A percentile compares a stretch with the other conserved stretches of the same genome.
phyloP scores from a whole-genome alignment of 2,329 filamentous ascomycete species.

The Xylariales sp. region DNA sequence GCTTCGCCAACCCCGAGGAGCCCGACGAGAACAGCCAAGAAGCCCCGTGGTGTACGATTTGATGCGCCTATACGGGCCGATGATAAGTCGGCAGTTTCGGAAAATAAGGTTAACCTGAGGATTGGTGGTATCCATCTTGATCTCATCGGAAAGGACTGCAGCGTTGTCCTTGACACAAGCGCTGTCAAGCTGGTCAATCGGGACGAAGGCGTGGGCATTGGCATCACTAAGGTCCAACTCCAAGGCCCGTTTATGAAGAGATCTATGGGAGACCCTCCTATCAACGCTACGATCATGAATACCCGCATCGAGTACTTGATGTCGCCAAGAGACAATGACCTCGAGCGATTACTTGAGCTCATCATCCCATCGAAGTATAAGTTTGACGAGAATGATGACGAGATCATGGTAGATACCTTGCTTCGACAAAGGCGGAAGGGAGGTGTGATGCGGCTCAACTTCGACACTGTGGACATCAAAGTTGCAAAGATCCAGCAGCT shows the following conservation, averaged over 20 bases:
- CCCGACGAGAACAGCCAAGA: conserved; percentile 32
- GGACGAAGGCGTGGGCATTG: conserved; percentile 65
- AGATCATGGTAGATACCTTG: conserved; percentile 91
- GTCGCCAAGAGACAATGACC: conserved; percentile 70
- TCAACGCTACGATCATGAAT: conserved; percentile 58
- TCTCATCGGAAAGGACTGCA: conserved; percentile 74
- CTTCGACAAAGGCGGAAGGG: conserved; percentile 83
- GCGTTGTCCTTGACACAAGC: conserved; percentile 68
- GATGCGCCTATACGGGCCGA: conserved; percentile 47
- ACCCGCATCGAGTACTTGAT: conserved; percentile 69
- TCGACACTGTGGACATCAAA: conserved; percentile 60
- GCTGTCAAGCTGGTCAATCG: conserved; percentile 78
- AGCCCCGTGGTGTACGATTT: conserved; percentile 54
- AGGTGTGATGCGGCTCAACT: conserved; percentile 66
- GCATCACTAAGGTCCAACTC: conserved; percentile 70
- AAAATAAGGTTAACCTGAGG: conserved; percentile 69
- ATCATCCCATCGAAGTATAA: conserved; percentile 90
- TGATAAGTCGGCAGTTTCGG: conserved; percentile 40
- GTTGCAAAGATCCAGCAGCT: conserved; percentile 62
- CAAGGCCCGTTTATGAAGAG: conserved; percentile 62
- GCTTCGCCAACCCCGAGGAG: conserved; percentile 44
- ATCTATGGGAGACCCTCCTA: conserved; percentile 51
- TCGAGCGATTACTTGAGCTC: conserved; percentile 76
- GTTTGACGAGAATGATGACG: conserved; percentile 79
- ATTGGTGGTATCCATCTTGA: conserved; percentile 73